A percentile compares a stretch with the other conserved stretches of the same genome.
Conservation (phyloP, 805 yeast genomes). For the Nakazawaea ernobii region DNA sequence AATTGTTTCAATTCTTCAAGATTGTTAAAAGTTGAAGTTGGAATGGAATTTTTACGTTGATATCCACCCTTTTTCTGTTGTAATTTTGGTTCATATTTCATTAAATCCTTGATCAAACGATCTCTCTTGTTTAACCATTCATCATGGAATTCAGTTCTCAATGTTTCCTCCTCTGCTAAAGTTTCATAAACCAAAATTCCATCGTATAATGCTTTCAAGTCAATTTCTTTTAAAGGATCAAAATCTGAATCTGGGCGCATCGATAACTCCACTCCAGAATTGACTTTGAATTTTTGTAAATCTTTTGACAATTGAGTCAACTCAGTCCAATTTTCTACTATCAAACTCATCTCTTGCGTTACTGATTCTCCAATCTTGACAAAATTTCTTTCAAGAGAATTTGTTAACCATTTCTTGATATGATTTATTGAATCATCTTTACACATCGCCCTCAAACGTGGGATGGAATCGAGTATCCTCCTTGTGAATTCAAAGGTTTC, state of each 20-base stretch:
- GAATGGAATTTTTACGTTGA: slow-evolving; percentile 8
- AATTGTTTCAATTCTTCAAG: slow-evolving; percentile 47
- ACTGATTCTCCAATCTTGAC: slow-evolving; percentile 51
- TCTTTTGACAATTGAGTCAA: slow-evolving; percentile 37
- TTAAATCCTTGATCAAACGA: slow-evolving; percentile 60
- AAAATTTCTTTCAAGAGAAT: slow-evolving; percentile 58
- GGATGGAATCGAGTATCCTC: slow-evolving; percentile 69
- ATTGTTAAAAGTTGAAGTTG: slow-evolving; percentile 22
- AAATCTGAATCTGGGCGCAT: slow-evolving; percentile 51
- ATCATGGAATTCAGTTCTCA: slow-evolving; percentile 58
- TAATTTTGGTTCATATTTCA: slow-evolving; percentile 34
- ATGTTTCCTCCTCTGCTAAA: slow-evolving; percentile 55
- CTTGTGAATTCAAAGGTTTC: slow-evolving; percentile 69
- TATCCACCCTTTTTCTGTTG: background rate
- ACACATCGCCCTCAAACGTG: slow-evolving; percentile 66
- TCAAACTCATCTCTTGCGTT: slow-evolving; percentile 45
- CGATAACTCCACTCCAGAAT: slow-evolving; percentile 81
- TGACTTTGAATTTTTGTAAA: slow-evolving; percentile 57
- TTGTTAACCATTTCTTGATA: slow-evolving; percentile 57
- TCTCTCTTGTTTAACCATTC: slow-evolving; percentile 71
- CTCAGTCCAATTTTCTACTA: slow-evolving; percentile 57
- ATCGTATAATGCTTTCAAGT: slow-evolving; percentile 73
- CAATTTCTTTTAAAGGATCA: slow-evolving; percentile 46
- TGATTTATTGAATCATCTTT: slow-evolving; percentile 67
- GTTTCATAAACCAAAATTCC: slow-evolving; percentile 77